Evolutionary conservation across 331 rosid genomes (phyloP).

Genomic region (Pyrus hybrid): DNA sequence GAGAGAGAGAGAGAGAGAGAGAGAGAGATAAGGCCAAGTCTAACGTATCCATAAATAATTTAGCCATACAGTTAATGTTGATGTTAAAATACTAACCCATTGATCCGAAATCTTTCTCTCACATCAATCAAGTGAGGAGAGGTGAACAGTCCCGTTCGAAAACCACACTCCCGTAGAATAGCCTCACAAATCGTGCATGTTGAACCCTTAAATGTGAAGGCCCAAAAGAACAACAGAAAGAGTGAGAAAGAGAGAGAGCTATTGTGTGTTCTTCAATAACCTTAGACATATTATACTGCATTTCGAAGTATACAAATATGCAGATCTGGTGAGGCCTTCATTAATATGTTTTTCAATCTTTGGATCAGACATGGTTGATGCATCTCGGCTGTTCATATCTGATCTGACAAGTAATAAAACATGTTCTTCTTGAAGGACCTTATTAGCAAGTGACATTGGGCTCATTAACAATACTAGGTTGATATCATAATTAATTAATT

Average conservation of each 20-base stretch:
- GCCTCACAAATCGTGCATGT: conserved; percentile 67
- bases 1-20: background rate
- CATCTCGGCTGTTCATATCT: background rate
- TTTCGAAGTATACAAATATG: background rate
- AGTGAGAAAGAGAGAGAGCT: background rate
- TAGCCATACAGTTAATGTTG: background rate
- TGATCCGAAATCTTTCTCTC: conserved; percentile 57
- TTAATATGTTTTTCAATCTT: background rate
- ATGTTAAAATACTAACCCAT: conserved; percentile 47
- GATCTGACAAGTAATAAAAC: background rate
- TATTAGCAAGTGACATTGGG: background rate
- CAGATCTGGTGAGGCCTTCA: background rate
- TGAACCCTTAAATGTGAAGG: conserved; percentile 45
- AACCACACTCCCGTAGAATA: conserved; percentile 62
- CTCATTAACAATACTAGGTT: background rate
- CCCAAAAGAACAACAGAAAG: conserved; percentile 7
- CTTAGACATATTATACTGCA: background rate
- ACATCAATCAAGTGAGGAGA: conserved; percentile 74
- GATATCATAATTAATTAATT: background rate
- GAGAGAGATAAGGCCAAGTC: background rate
- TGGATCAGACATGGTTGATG: too few species aligned
- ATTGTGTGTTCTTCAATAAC: background rate
- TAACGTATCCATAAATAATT: background rate
- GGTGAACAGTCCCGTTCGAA: conserved; percentile 70
- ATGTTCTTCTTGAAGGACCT: background rate